Percentiles rank a stretch among this genome's conserved stretches.
phyloP scores from a whole-genome alignment of 495 filamentous ascomycete species.

The Hypoxylon crocopeplum region DNA sequence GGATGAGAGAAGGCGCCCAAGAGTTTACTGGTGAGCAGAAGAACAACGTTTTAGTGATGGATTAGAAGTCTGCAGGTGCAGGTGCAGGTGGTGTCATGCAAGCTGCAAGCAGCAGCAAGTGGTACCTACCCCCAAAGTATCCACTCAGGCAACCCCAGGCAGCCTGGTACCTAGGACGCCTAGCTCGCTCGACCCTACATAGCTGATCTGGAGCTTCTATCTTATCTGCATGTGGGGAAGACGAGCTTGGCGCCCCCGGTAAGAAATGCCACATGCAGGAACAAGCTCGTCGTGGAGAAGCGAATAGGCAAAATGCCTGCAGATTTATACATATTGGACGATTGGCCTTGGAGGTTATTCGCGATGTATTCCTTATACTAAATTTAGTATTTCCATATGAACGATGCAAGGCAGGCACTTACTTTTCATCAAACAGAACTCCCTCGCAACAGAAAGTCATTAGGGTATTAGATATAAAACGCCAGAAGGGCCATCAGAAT shows the following conservation, averaged over 20 bases:
- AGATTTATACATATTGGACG: not conserved
- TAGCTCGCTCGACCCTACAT: slow-evolving; percentile 15
- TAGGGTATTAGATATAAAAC: not conserved
- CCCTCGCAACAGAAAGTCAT: not conserved
- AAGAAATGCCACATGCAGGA: slow-evolving; percentile 28
- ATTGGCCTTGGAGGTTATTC: not conserved
- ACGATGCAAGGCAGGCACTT: too few relatives aligned
- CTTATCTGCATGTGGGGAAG: slow-evolving; percentile 41
- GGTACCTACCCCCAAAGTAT: slow-evolving; percentile 23
- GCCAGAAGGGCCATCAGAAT: too few relatives aligned
- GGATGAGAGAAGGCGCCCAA: slow-evolving; percentile 19
- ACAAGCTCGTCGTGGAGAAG: too few relatives aligned
- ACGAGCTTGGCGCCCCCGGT: slow-evolving; percentile 14
- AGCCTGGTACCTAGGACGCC: slow-evolving; percentile 15
- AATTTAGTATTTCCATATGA: not conserved
- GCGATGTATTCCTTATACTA: not conserved
- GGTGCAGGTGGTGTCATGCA: slow-evolving; percentile 44
- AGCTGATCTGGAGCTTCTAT: slow-evolving; percentile 21
- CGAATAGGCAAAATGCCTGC: slow-evolving; percentile 5
- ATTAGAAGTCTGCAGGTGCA: slow-evolving; percentile 36
- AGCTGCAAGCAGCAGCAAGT: slow-evolving; percentile 30
- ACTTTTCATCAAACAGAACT: not conserved
- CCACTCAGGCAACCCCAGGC: slow-evolving; percentile 1
- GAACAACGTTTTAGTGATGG: slow-evolving; percentile 27
- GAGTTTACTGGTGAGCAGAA: slow-evolving; percentile 34